Evolutionary conservation across 2,329 filamentous ascomycete species (phyloP).

Genomic region (Aspergillus pseudoglaucus): DNA sequence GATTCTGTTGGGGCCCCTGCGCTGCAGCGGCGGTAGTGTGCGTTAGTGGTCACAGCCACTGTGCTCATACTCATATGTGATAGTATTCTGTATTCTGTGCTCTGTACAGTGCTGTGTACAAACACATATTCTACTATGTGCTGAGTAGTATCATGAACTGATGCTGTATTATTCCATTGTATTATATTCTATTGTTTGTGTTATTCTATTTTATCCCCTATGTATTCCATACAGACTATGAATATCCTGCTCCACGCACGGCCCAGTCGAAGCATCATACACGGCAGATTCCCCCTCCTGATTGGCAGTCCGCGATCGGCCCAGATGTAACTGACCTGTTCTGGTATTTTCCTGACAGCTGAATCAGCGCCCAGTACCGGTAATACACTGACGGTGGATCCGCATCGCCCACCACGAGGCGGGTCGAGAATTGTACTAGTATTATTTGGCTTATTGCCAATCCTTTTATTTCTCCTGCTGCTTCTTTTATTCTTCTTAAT

Average conservation of each 20-base stretch:
- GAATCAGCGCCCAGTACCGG: too few relatives aligned
- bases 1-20: neutral
- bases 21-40: neutral
- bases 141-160: too few relatives aligned
- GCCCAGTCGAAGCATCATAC: neutral
- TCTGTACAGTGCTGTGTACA: too few relatives aligned
- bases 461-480: conserved; percentile 1
- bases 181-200: neutral
- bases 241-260: neutral
- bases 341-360: conserved; percentile 1
- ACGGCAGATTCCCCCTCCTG: neutral
- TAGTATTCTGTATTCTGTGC: too few relatives aligned
- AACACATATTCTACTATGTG: too few relatives aligned
- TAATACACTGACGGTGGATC: too few relatives aligned
- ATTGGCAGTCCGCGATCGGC: neutral
- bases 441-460: conserved; percentile 1
- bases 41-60: neutral
- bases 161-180: too few relatives aligned
- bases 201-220: neutral
- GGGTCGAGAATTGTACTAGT: conserved; percentile 1
- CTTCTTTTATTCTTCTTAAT: conserved; percentile 5
- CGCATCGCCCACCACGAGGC: too few relatives aligned
- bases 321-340: neutral
- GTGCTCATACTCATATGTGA: too few relatives aligned
- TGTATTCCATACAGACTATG: neutral